Evolutionary conservation across 345 rosid genomes (phyloP).

Genomic region (Anacardium occidentale): DNA sequence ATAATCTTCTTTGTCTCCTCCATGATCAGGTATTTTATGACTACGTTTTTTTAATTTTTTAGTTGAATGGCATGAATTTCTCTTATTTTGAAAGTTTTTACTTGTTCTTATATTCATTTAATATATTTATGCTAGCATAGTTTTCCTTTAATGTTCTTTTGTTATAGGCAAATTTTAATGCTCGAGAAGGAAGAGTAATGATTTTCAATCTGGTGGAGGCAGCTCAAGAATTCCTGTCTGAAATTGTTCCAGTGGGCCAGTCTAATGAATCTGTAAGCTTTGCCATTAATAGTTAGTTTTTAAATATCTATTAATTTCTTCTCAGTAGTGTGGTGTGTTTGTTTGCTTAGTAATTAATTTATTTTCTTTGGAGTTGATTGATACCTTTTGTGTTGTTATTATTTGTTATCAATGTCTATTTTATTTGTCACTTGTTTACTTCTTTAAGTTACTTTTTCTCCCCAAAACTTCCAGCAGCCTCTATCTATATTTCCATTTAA

Average conservation of each 20-base stretch:
- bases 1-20: slow-evolving; percentile 76
- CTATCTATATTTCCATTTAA: background rate
- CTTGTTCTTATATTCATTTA: background rate
- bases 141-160: slow-evolving; percentile 6
- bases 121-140: background rate
- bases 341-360: background rate
- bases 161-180: slow-evolving; percentile 73
- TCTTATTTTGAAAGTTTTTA: background rate
- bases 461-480: too few species aligned
- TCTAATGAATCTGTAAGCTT: slow-evolving; percentile 57
- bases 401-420: too few species aligned
- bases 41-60: slow-evolving; percentile 10
- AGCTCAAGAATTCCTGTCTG: slow-evolving; percentile 95
- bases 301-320: background rate
- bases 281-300: slow-evolving; percentile 12
- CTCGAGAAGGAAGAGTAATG: slow-evolving; percentile 96
- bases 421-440: too few species aligned
- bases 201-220: slow-evolving; percentile 94
- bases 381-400: too few species aligned
- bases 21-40: slow-evolving; percentile 65
- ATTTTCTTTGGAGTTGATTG: too few species aligned
- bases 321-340: background rate
- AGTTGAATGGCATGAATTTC: background rate
- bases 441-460: too few species aligned
- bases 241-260: slow-evolving; percentile 54